These are phyloP conservation scores for Lentithecium fluviatile DNA, from an alignment of 495 filamentous ascomycete species.

Conservation along the genomic window DNA sequence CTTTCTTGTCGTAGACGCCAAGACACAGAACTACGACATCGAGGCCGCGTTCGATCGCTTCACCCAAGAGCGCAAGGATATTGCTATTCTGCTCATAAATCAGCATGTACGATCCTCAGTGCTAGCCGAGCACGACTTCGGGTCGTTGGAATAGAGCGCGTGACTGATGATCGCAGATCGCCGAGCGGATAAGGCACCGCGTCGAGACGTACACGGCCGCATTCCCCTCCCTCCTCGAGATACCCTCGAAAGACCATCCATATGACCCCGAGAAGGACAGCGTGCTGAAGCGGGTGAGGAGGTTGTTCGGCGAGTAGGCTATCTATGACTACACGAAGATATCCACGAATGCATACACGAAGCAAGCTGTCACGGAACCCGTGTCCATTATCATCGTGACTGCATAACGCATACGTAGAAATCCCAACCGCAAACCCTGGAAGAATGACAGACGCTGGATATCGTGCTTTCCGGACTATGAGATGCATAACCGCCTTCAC, in stretches of 20 bases:
- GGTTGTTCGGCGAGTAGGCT: constrained; percentile 92
- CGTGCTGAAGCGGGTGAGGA: constrained; percentile 83
- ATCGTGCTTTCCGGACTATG: not conserved
- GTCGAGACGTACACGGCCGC: constrained; percentile 72
- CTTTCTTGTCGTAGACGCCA: constrained; percentile 92
- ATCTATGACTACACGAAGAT: not conserved
- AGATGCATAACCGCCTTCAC: not conserved
- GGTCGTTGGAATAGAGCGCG: not conserved
- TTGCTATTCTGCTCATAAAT: constrained; percentile 94
- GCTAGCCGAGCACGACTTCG: not conserved
- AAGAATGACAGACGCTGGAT: constrained; percentile 4
- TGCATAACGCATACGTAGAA: constrained; percentile 5
- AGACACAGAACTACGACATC: constrained; percentile 84
- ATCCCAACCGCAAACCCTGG: not conserved
- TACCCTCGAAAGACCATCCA: constrained; percentile 97
- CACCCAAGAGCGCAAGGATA: constrained; percentile 86
- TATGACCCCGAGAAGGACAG: constrained; percentile 99
- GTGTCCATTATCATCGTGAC: constrained; percentile 8
- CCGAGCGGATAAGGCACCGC: constrained; percentile 84
- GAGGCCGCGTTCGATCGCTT: constrained; percentile 90
- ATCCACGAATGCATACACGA: not conserved
- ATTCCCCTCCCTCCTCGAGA: constrained; percentile 81
- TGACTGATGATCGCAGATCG: constrained; percentile 58
- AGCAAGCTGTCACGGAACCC: not conserved
- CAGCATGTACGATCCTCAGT: constrained; percentile 72